Evolutionary conservation across 768 basidiomycete species (phyloP).

Genomic region (Tylopilus subfusipes): DNA sequence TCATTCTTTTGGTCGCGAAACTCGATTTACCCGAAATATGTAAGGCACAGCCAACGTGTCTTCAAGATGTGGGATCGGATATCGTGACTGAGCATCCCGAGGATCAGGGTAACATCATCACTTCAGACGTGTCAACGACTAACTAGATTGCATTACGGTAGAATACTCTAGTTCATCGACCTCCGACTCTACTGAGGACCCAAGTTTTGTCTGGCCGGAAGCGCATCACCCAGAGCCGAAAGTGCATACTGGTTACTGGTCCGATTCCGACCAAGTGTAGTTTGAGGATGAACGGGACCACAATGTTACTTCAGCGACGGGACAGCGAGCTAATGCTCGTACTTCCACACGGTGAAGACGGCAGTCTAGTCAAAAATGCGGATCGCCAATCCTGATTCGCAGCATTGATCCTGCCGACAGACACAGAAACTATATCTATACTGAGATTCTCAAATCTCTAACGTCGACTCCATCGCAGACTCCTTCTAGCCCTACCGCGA

Average conservation of each 20-base stretch:
- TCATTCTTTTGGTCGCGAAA: conserved; percentile 18
- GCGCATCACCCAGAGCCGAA: conserved; percentile 2
- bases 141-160: neutral
- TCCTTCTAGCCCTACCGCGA: conserved; percentile 56
- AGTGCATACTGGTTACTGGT: conserved; percentile 22
- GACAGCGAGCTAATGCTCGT: conserved; percentile 12
- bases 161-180: conserved; percentile 9
- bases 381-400: conserved; percentile 31
- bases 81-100: conserved; percentile 1
- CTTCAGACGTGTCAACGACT: neutral
- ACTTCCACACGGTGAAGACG: conserved; percentile 18
- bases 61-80: neutral
- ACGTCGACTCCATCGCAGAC: conserved; percentile 41
- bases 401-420: conserved; percentile 38
- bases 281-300: conserved; percentile 23
- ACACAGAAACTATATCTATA: conserved; percentile 41
- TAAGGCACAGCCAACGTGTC: neutral
- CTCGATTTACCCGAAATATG: conserved; percentile 12
- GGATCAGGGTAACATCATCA: conserved; percentile 9
- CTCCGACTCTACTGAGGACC: conserved; percentile 9
- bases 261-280: conserved; percentile 14
- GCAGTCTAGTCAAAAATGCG: neutral
- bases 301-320: conserved; percentile 9
- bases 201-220: conserved; percentile 15
- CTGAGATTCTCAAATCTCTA: conserved; percentile 23